phyloP scores from a whole-genome alignment of 768 basidiomycete species.

The Asterophora lycoperdoides region DNA sequence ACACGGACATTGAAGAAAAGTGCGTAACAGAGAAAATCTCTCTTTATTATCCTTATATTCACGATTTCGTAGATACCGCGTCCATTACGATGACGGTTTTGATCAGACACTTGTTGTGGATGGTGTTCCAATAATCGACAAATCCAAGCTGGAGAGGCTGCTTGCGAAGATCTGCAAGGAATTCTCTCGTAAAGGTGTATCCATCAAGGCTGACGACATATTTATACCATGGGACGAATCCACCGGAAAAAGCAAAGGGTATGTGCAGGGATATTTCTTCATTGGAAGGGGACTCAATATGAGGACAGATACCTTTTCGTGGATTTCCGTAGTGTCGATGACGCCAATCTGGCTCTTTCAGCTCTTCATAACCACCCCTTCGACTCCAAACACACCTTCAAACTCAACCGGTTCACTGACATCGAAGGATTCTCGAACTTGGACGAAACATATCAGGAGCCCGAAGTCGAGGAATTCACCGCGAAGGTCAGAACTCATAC shows the following conservation, averaged over 20 bases:
- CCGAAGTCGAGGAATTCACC: slow-evolving; percentile 65
- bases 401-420: slow-evolving; percentile 84
- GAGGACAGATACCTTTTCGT: slow-evolving; percentile 71
- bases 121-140: slow-evolving; percentile 87
- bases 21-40: slow-evolving; percentile 28
- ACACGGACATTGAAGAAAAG: slow-evolving; percentile 86
- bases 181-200: slow-evolving; percentile 75
- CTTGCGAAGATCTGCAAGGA: slow-evolving; percentile 78
- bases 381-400: slow-evolving; percentile 82
- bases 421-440: slow-evolving; percentile 78
- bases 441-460: slow-evolving; percentile 77
- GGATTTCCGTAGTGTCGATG: slow-evolving; percentile 67
- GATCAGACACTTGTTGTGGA: slow-evolving; percentile 93
- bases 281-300: not conserved
- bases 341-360: slow-evolving; percentile 62
- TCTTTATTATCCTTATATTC: slow-evolving; percentile 1
- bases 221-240: slow-evolving; percentile 85
- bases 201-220: slow-evolving; percentile 74
- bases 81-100: slow-evolving; percentile 79
- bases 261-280: slow-evolving; percentile 18
- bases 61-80: slow-evolving; percentile 61
- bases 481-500: slow-evolving; percentile 52
- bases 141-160: slow-evolving; percentile 77
- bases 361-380: slow-evolving; percentile 77
- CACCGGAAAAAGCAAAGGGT: slow-evolving; percentile 91